phyloP scores from a whole-genome alignment of 1,284 basidiomycete genomes.

The Naganishia liquefaciens region DNA sequence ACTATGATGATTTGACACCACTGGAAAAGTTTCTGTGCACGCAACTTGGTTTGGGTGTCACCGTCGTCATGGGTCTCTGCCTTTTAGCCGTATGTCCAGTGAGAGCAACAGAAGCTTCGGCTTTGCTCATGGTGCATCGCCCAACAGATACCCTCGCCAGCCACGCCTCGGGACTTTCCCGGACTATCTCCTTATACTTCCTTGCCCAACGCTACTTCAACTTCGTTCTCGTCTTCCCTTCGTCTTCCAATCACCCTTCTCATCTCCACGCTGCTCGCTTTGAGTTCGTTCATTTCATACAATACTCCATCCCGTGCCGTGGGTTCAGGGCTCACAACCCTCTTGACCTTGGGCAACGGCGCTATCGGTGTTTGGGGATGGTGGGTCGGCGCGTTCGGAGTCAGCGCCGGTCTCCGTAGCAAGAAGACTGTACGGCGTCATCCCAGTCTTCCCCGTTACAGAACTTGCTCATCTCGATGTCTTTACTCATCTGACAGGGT shows the following conservation, averaged over 20 bases:
- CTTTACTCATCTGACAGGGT: slow-evolving; percentile 49
- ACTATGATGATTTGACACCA: slow-evolving; percentile 48
- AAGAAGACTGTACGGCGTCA: slow-evolving; percentile 42
- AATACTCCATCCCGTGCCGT: slow-evolving; percentile 40
- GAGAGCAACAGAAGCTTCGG: neutral
- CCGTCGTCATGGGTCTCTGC: slow-evolving; percentile 43
- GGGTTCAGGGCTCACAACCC: slow-evolving; percentile 43
- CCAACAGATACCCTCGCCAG: slow-evolving; percentile 30
- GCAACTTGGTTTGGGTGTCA: slow-evolving; percentile 44
- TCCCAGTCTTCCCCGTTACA: neutral
- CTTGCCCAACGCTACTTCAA: slow-evolving; percentile 20
- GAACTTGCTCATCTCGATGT: no score
- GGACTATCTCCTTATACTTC: slow-evolving; percentile 23
- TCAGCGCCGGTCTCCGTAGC: slow-evolving; percentile 37
- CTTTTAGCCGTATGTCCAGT: slow-evolving; percentile 36
- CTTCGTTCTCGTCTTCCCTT: slow-evolving; percentile 36
- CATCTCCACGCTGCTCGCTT: slow-evolving; percentile 41
- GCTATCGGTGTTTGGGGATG: slow-evolving; percentile 49
- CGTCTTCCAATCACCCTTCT: slow-evolving; percentile 43
- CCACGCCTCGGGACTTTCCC: slow-evolving; percentile 28
- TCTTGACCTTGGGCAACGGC: slow-evolving; percentile 45
- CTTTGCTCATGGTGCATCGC: neutral
- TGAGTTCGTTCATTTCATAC: slow-evolving; percentile 40
- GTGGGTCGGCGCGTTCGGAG: slow-evolving; percentile 52
- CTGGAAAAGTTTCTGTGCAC: slow-evolving; percentile 48